A percentile compares a stretch with the other conserved stretches of the same genome.
Evolutionary conservation across 2,329 filamentous ascomycete genomes (phyloP).

Genomic region (Ophiostoma angusticollis): DNA sequence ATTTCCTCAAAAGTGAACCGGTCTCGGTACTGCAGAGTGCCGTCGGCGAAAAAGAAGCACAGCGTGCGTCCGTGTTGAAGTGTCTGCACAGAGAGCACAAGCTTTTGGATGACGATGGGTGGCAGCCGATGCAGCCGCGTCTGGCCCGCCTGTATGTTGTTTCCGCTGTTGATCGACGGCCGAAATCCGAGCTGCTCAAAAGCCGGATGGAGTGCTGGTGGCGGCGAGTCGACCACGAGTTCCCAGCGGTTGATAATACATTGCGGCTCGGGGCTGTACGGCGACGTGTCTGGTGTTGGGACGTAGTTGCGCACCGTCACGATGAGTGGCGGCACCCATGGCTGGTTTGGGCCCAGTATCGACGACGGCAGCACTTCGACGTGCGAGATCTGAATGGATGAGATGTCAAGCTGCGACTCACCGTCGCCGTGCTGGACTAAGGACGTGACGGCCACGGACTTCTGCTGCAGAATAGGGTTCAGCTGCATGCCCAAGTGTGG

Average conservation of each 20-base stretch:
- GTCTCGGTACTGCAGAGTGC: conserved; percentile 69
- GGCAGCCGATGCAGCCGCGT: conserved; percentile 49
- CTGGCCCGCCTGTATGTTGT: conserved; percentile 14
- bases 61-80: conserved; percentile 60
- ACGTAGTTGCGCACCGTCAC: conserved; percentile 59
- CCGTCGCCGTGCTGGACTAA: conserved; percentile 36
- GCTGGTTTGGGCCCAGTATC: conserved; percentile 45
- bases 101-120: conserved; percentile 56
- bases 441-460: conserved; percentile 42
- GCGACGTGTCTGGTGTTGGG: conserved; percentile 30
- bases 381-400: conserved; percentile 55
- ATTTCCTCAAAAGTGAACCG: conserved; percentile 59
- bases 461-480: conserved; percentile 40
- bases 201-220: conserved; percentile 56
- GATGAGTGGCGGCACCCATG: conserved; percentile 46
- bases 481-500: conserved; percentile 32
- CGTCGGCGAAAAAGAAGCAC: conserved; percentile 65
- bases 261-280: conserved; percentile 50
- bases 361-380: conserved; percentile 60
- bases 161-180: background rate
- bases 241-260: conserved; percentile 80
- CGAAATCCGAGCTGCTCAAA: conserved; percentile 60
- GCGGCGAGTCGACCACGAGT: conserved; percentile 46
- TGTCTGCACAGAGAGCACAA: conserved; percentile 54
- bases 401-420: conserved; percentile 32